Evolutionary conservation across 2,329 filamentous ascomycete species (phyloP), one percentile per base, ranked within the genome.

Genomic region (Claviceps africana): DNA sequence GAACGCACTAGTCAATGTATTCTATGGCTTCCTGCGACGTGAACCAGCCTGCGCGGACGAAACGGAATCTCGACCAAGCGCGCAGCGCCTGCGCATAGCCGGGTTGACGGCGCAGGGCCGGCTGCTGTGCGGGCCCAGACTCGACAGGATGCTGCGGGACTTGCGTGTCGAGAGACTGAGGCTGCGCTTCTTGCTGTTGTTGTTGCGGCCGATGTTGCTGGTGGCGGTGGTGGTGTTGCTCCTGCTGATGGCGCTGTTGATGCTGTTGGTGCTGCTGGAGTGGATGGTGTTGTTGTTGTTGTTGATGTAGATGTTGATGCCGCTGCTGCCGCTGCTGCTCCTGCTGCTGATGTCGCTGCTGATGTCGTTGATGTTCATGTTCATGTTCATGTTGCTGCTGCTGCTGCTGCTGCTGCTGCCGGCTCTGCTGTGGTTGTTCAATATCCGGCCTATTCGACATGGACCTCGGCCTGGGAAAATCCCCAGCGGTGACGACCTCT

Each of bases 11-110:
- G 64, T 90, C 84, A 56, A 98, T 87, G 63, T 97, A 97, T 44
- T 85, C 83, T 66, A 97, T 90, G 22, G 88, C 91, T 68, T 98
- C 93, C 58, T 86, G 82, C 0, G 91, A 86, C 0, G 89, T 95
- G 65, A 98, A 93, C 91, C 91, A 97, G 10, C 93, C 93, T 9
- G 89, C 89, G 51, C 89, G 83, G n/a, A 97, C 91, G 64, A 97
- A 97, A 44, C 90, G 83, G 65, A 96, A 90, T 56, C 88, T 77
- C 2, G 84, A 82, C 93, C 93, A 98, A n/a, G 88, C 85, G 61
- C 81, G 83, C 54, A 95, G 70, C 0, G 90, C 90, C 53, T 86
- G 80, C 43, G 77, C 70, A 59, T 83, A 83, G 49, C 81, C 75
- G 31, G 75, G 71, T 56, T 80, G 73, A 48, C 70, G 58, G 56